phyloP scores from a whole-genome alignment of 257 asterid genomes.

The Asclepias syriaca region DNA sequence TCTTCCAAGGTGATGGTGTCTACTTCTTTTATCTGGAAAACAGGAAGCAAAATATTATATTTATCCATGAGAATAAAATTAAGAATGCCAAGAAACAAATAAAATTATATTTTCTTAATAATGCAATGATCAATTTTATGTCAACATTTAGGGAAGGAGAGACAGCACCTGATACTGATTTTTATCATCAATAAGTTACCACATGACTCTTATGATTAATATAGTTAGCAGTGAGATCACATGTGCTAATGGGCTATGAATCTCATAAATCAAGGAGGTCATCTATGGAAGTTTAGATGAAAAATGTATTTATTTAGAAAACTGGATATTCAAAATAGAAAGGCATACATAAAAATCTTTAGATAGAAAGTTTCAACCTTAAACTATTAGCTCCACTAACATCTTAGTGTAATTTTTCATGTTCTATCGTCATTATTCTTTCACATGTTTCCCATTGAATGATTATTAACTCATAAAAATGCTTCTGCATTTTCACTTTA shows the following conservation, averaged over 20 bases:
- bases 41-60: conserved; percentile 13
- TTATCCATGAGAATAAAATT: not conserved
- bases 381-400: not conserved
- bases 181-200: no score
- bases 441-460: not conserved
- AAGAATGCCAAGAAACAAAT: not conserved
- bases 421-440: not conserved
- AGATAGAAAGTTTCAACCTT: not conserved
- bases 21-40: conserved; percentile 51
- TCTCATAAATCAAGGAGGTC: not conserved
- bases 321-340: not conserved
- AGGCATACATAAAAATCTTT: not conserved
- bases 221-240: not conserved
- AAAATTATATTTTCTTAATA: not conserved
- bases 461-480: not conserved
- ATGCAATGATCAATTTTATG: not conserved
- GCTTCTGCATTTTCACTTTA: not conserved
- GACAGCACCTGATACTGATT: not conserved
- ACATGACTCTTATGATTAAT: not conserved
- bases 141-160: not conserved
- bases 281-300: no score
- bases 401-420: not conserved
- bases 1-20: conserved; percentile 62
- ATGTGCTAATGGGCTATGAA: not conserved
- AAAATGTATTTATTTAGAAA: no score